Evolutionary conservation across 2,329 filamentous ascomycete species (phyloP).

Genomic region (Aspergillus nomiae): DNA sequence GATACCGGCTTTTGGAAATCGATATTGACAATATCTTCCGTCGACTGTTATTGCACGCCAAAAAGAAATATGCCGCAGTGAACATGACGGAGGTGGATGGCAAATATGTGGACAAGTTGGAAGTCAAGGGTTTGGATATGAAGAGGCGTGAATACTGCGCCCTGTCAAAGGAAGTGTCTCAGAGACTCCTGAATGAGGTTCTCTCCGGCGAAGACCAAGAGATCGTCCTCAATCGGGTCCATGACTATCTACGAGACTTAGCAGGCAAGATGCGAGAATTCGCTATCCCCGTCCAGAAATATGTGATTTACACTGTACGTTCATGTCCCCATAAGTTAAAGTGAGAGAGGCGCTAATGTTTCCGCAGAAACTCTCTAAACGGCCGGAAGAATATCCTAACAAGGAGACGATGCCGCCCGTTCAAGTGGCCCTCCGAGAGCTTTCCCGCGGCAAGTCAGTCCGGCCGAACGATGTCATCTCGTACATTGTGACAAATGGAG

Average conservation of each 20-base stretch:
- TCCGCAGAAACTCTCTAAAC: slow-evolving; percentile 80
- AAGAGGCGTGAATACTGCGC: slow-evolving; percentile 94
- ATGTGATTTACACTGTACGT: slow-evolving; percentile 84
- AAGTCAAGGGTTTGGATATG: slow-evolving; percentile 99
- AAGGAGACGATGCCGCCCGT: slow-evolving; percentile 95
- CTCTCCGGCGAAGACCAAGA: slow-evolving; percentile 92
- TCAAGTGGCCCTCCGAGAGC: slow-evolving; percentile 87
- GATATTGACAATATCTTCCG: slow-evolving; percentile 98
- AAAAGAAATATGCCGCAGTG: slow-evolving; percentile 99
- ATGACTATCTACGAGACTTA: slow-evolving; percentile 89
- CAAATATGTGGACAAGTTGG: slow-evolving; percentile 90
- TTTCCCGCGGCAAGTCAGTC: slow-evolving; percentile 81
- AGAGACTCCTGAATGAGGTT: slow-evolving; percentile 87
- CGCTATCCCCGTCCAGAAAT: slow-evolving; percentile 75
- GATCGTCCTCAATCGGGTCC: slow-evolving; percentile 81
- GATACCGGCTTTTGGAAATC: slow-evolving; percentile 90
- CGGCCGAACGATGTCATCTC: slow-evolving; percentile 95
- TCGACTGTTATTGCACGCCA: slow-evolving; percentile 88
- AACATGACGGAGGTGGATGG: slow-evolving; percentile 88
- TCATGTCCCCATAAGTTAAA: background rate
- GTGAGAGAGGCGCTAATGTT: slow-evolving; percentile 18
- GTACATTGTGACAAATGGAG: slow-evolving; percentile 80
- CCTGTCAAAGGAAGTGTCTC: slow-evolving; percentile 91
- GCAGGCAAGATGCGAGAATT: slow-evolving; percentile 82
- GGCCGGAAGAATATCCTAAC: slow-evolving; percentile 90